These are phyloP conservation scores for Mortierella claussenii DNA, from an alignment of 192 early-diverging fungal genomes.

Conservation along the genomic window DNA sequence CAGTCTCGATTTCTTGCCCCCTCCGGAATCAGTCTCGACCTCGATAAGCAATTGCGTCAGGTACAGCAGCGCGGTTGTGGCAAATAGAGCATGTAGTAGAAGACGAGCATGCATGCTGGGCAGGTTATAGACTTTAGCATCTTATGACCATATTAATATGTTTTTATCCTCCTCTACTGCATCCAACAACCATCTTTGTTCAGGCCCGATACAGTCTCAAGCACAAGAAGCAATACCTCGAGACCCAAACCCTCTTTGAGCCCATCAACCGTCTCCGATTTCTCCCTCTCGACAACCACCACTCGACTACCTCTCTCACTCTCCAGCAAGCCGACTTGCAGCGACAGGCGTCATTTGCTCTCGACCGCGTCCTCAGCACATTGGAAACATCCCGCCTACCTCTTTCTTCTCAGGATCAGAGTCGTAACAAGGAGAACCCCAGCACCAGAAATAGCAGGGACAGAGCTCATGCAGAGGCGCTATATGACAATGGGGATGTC, in stretches of 20 bases:
- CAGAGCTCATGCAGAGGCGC: too few species aligned
- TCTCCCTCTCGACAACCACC: slow-evolving; percentile 25
- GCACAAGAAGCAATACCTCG: slow-evolving; percentile 28
- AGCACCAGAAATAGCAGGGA: too few species aligned
- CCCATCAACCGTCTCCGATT: slow-evolving; percentile 39
- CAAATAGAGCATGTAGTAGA: too few species aligned
- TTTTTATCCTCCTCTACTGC: too few species aligned
- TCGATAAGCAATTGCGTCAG: slow-evolving; percentile 20
- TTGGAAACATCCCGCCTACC: slow-evolving; percentile 18
- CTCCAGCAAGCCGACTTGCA: slow-evolving; percentile 18
- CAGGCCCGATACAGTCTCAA: slow-evolving; percentile 34
- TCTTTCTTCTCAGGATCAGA: neutral
- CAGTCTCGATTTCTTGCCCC: slow-evolving; percentile 27
- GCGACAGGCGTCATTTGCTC: slow-evolving; percentile 13
- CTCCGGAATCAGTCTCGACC: slow-evolving; percentile 23
- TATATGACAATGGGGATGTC: too few species aligned
- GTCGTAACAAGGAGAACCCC: too few species aligned
- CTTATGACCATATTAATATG: too few species aligned
- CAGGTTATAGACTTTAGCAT: too few species aligned
- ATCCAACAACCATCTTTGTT: too few species aligned
- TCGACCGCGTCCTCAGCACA: slow-evolving; percentile 37
- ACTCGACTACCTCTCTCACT: neutral
- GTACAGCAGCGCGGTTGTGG: too few species aligned
- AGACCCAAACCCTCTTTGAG: slow-evolving; percentile 26
- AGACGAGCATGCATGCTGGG: too few species aligned